phyloP scores from a whole-genome alignment of 2,329 filamentous ascomycete genomes.

The Arthrobotrys conoides region DNA sequence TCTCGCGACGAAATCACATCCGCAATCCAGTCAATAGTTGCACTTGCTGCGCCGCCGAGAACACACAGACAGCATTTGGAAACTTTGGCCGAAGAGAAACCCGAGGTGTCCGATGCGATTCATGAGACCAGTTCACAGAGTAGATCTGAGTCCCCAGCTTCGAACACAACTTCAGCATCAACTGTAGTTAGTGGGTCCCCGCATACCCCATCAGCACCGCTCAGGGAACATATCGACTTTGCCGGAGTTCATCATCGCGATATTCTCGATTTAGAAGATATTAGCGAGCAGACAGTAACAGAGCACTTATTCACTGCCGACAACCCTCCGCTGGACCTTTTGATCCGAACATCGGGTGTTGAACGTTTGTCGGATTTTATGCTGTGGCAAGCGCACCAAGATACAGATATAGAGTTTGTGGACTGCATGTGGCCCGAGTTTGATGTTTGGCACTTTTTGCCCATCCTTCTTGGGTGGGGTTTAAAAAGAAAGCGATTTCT shows the following conservation, averaged over 20 bases:
- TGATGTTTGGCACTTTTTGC: slow-evolving; percentile 91
- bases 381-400: slow-evolving; percentile 97
- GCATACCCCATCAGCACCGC: background rate
- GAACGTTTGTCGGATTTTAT: slow-evolving; percentile 96
- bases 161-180: slow-evolving; percentile 50
- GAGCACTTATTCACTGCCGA: slow-evolving; percentile 89
- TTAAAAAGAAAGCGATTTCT: slow-evolving; percentile 71
- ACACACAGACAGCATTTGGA: slow-evolving; percentile 32
- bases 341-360: slow-evolving; percentile 93
- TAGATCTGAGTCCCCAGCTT: slow-evolving; percentile 48
- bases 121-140: slow-evolving; percentile 22
- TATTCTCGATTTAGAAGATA: slow-evolving; percentile 81
- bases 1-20: slow-evolving; percentile 95
- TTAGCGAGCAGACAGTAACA: slow-evolving; percentile 84
- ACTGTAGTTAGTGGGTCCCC: slow-evolving; percentile 48
- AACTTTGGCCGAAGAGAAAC: slow-evolving; percentile 35
- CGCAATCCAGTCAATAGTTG: slow-evolving; percentile 87
- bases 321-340: slow-evolving; percentile 88
- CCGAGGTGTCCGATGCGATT: slow-evolving; percentile 20
- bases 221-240: slow-evolving; percentile 52
- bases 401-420: slow-evolving; percentile 92
- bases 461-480: slow-evolving; percentile 92
- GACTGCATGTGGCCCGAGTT: slow-evolving; percentile 97
- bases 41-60: slow-evolving; percentile 51
- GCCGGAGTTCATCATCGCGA: slow-evolving; percentile 51